Evolutionary conservation across 805 yeast genomes (phyloP), one percentile per base, ranked within the genome.

Genomic region (Cephaloascus fragrans): DNA sequence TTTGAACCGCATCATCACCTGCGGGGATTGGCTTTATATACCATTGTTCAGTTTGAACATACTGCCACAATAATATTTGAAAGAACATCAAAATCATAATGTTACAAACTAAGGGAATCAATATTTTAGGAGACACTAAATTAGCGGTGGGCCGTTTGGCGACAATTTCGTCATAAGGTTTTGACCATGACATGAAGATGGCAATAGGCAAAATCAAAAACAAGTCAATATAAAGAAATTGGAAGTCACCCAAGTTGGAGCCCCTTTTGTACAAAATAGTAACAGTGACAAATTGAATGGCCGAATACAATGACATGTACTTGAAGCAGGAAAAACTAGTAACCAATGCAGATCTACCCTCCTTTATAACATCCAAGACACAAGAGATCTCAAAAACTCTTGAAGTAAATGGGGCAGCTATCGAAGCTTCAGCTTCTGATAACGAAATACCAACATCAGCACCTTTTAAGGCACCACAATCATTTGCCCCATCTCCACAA

Each of bases 401-500:
- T 1, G 96, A 86, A 0, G 99, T 93, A 57, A 93, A 93, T 3
- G 99, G 98, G 0, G 98, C 98, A 0, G 98, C 98, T 15, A 93
- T 97, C 3, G 95, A 84, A 0, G 98, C 98, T 55, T 93, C 99
- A 0, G 97, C 98, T 56, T 93, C 98, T 20, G 96, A 85, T 36
- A 93, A 63, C 0, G 97, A 90, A 16, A 93, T 78, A 15, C 99
- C 99, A 37, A 94, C 95, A 61, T 93, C 96, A 0, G 98, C 97
- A 12, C 96, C 96, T 52, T 90, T 93, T 41, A 93, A 67, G 0
- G 99, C 99, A 48, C 98, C 98, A 61, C 97, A 93, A 55, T 93
- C 99, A 59, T 93, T 93, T 4, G 99, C 99, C 47, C 99, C 99
- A 62, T 93, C 99, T 29, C 99, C 99, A 62, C 97, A 93, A 59